These are phyloP conservation scores for Apiospora sp. DNA, from an alignment of 2,329 filamentous ascomycete genomes.

Conservation along the genomic window DNA sequence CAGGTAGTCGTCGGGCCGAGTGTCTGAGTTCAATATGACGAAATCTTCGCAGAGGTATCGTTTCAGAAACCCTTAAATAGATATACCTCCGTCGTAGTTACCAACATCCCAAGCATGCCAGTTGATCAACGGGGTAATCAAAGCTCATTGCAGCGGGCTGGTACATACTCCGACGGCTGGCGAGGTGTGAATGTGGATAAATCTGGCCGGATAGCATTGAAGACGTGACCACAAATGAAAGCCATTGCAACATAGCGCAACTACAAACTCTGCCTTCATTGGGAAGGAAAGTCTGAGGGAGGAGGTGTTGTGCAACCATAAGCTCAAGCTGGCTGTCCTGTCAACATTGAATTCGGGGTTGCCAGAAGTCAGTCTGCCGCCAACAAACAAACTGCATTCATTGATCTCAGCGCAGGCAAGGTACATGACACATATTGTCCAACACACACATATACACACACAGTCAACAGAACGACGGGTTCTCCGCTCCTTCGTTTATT, in stretches of 20 bases:
- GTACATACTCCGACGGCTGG: not conserved
- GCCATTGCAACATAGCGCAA: conserved; percentile 12
- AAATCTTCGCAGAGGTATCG: not conserved
- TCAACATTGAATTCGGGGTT: not conserved
- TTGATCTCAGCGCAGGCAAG: not conserved
- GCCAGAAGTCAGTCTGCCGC: not conserved
- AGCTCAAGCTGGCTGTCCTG: not conserved
- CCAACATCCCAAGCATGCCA: not conserved
- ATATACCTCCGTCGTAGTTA: not conserved
- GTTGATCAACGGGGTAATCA: conserved; percentile 6
- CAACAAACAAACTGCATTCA: not conserved
- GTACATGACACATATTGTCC: not conserved
- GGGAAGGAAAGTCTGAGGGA: not conserved
- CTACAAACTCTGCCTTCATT: conserved; percentile 19
- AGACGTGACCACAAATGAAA: not conserved
- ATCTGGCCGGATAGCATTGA: not conserved
- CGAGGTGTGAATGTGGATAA: conserved; percentile 7
- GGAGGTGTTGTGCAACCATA: not conserved
- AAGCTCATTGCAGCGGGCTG: not conserved
- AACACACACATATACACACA: not conserved
- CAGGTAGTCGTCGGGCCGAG: conserved; percentile 10
- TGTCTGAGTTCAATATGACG: conserved; percentile 4
- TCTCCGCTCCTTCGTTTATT: not conserved
- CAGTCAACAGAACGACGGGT: not conserved
- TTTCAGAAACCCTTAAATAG: not conserved